These are phyloP conservation scores for Populus simonii DNA, from an alignment of 345 rosid genomes.

Conservation along the genomic window DNA sequence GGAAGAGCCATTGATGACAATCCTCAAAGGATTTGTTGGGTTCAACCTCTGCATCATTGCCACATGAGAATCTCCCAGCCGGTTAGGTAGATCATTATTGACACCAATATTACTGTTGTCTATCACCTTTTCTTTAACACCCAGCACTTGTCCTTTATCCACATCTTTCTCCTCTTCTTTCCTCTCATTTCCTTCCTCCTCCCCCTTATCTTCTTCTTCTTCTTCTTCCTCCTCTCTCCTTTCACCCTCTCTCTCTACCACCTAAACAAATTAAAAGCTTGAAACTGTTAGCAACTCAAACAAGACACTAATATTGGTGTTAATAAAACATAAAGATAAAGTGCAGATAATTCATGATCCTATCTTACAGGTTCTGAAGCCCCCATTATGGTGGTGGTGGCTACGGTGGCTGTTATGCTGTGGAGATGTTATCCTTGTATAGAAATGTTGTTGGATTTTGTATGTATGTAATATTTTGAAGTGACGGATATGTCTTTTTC, in stretches of 20 bases:
- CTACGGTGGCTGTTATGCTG: constrained; percentile 14
- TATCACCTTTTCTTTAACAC: constrained; percentile 23
- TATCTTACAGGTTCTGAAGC: constrained; percentile 44
- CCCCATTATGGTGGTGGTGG: constrained; percentile 48
- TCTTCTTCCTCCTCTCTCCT: constrained; percentile 21
- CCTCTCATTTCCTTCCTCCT: constrained; percentile 7
- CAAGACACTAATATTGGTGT: background rate
- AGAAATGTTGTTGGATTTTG: constrained; percentile 19
- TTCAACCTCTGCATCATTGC: constrained; percentile 69
- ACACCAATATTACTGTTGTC: constrained; percentile 13
- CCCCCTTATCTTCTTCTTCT: background rate
- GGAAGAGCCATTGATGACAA: constrained; percentile 47
- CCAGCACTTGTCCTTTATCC: constrained; percentile 49
- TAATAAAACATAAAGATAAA: background rate
- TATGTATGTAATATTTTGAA: background rate
- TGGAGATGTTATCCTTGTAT: background rate
- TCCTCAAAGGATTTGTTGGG: constrained; percentile 78
- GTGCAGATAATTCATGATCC: background rate
- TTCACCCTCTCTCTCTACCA: constrained; percentile 40
- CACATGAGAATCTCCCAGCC: constrained; percentile 26
- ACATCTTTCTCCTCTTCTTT: constrained; percentile 30
- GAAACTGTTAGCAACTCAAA: constrained; percentile 10
- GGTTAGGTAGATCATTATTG: background rate
- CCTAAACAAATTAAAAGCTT: constrained; percentile 21
- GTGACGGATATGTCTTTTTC: background rate